Evolutionary conservation across 805 yeast genomes (phyloP).

Genomic region (Teunomyces panamensis): DNA sequence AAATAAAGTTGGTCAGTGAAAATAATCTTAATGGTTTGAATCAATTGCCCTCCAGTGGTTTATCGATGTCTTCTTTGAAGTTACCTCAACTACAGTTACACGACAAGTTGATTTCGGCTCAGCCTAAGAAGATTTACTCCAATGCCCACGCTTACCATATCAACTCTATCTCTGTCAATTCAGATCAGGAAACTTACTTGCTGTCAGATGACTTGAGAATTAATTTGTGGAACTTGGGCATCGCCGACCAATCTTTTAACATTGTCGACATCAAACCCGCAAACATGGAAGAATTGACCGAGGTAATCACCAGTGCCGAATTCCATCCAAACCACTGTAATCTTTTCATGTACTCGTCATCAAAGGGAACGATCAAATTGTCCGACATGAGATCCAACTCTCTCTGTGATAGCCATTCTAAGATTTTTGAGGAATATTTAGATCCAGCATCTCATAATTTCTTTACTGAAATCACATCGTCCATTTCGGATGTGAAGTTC

Average conservation of each 20-base stretch:
- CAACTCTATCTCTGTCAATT: conserved; percentile 89
- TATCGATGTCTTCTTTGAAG: conserved; percentile 47
- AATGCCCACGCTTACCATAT: conserved; percentile 99
- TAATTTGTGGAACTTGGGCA: conserved; percentile 91
- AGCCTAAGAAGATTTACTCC: conserved; percentile 85
- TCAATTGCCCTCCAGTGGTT: conserved; percentile 21
- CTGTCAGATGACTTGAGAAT: conserved; percentile 92
- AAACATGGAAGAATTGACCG: conserved; percentile 98
- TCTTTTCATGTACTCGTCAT: conserved; percentile 89
- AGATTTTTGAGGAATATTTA: conserved; percentile 85
- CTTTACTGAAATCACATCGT: conserved; percentile 94
- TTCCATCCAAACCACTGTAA: conserved; percentile 94
- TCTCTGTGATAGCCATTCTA: conserved; percentile 85
- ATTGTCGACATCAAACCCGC: conserved; percentile 97
- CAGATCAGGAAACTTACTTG: conserved; percentile 93
- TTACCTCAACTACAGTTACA: conserved; percentile 90
- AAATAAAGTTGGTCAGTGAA: conserved; percentile 87
- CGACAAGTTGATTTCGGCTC: conserved; percentile 92
- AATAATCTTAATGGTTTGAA: conserved; percentile 56
- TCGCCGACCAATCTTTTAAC: conserved; percentile 93
- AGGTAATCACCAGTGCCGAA: conserved; percentile 94
- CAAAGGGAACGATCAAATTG: conserved; percentile 92
- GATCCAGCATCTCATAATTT: conserved; percentile 93
- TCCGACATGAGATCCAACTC: conserved; percentile 97
- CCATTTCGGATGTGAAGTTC: conserved; percentile 91